These are phyloP conservation scores for Cutaneotrichosporon mucoides DNA, from an alignment of 1,284 basidiomycete genomes.

Conservation along the genomic window DNA sequence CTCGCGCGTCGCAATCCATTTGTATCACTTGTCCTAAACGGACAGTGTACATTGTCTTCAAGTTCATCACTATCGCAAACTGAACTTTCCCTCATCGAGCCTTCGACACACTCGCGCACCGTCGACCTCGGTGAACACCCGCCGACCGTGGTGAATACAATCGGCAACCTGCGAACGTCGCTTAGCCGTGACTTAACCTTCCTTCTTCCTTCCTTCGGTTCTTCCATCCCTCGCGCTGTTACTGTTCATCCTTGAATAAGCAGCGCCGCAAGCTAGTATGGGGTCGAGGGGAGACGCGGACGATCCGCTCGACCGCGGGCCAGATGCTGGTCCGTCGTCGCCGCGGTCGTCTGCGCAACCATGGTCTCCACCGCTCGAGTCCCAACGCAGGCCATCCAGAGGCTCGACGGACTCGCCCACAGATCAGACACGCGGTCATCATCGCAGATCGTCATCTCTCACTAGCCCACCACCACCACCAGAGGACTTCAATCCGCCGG, in stretches of 20 bases:
- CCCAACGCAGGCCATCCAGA: neutral
- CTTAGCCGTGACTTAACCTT: no score
- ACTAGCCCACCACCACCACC: constrained; percentile 32
- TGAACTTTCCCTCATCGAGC: no score
- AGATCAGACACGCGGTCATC: neutral
- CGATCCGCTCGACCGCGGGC: constrained; percentile 1
- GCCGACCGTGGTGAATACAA: neutral
- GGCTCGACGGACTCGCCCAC: neutral
- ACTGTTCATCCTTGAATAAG: neutral
- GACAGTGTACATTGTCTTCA: no score
- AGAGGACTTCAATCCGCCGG: constrained; percentile 38
- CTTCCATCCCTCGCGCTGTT: neutral
- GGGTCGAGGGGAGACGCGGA: constrained; percentile 2
- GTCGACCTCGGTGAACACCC: no score
- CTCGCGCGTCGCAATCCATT: no score
- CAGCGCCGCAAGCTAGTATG: neutral
- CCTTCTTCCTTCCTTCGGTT: neutral
- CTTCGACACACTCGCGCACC: no score
- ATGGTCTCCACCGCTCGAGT: neutral
- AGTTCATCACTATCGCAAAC: no score
- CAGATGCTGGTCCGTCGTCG: neutral
- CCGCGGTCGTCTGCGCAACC: neutral
- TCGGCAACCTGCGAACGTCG: neutral
- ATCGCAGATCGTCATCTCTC: neutral
- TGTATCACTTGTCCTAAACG: no score